phyloP scores from a whole-genome alignment of 2,329 filamentous ascomycete genomes.

The Monilinia aucupariae region DNA sequence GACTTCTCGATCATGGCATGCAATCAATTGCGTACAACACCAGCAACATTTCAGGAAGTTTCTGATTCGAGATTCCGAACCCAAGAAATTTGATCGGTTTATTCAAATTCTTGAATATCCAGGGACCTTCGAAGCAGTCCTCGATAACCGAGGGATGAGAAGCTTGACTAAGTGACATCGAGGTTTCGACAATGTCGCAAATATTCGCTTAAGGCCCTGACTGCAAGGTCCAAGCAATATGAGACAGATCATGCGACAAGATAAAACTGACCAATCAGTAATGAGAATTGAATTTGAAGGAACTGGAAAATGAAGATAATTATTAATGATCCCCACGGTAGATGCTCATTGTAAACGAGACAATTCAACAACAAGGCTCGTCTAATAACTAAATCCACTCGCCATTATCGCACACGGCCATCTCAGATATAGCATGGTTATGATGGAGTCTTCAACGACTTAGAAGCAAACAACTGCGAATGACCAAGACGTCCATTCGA shows the following conservation, averaged over 20 bases:
- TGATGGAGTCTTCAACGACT: not conserved
- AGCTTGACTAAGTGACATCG: slow-evolving; percentile 27
- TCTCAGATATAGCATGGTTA: not conserved
- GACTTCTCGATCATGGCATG: not conserved
- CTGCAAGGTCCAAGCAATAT: slow-evolving; percentile 16
- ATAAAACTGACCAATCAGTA: not conserved
- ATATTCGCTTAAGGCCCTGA: slow-evolving; percentile 27
- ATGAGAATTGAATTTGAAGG: not conserved
- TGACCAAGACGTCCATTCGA: not conserved
- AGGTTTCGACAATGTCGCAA: slow-evolving; percentile 34
- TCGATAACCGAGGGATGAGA: slow-evolving; percentile 20
- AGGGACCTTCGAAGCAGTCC: slow-evolving; percentile 18
- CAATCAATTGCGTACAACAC: slow-evolving; percentile 9
- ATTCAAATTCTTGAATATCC: slow-evolving; percentile 5
- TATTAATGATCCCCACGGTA: slow-evolving; percentile 5
- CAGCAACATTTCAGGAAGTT: not conserved
- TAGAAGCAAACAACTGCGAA: not conserved
- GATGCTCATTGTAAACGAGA: not conserved
- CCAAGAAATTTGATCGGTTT: not conserved
- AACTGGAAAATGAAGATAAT: not conserved
- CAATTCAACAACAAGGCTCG: not conserved
- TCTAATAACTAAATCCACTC: not conserved
- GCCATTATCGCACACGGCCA: not conserved
- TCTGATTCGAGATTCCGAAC: not conserved
- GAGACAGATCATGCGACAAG: slow-evolving; percentile 24